Base-by-base conservation (phyloP, 768 basidiomycete genomes). In the Sarcodon sp. region DNA sequence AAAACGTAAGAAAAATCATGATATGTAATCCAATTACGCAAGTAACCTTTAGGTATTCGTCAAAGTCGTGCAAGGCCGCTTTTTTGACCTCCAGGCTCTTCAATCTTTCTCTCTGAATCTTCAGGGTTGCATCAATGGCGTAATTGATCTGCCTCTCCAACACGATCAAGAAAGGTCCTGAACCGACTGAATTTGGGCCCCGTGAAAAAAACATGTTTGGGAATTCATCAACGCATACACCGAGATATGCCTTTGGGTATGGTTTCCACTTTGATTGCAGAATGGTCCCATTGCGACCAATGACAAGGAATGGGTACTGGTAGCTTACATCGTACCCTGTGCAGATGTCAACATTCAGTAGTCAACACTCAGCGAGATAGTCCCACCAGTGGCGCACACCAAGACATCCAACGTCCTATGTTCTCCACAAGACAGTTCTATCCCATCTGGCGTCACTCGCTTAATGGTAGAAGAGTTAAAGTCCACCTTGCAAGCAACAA, bases 161-260 rank as follows among this genome's bases (percentile, higher is more conserved):
- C 0, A 82, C 35, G 15, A 75, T 59, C 3, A 80, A 56, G n/a
- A 83, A 59, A 12, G 74, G 75, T 0, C 80, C 77, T 0, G 72
- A 66, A 3, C 76, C 77, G 12, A 80, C 70, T 0, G 76, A 66
- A 56, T 79, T 80, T 2, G 81, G 80, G 0, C 80, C 80, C 7
- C 74, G 55, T 15, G 64, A 56, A 47, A 71, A 65, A 66, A 82
- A 82, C 71, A 72, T 75, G 60, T 81, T 83, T 15, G 83, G 82
- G 61, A 83, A 82, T 7, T 75, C 77, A 41, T 80, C 75, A 15
- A 76, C 69, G 16, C 73, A 70, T 32, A 82, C 57, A 6, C 74
- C 67, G 6, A 84, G 66, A 59, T 85, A 85, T 4, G 76, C 72
- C 9, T 61, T 59, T 1, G 80, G 77, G 53, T 76, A 67, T 3